Evolutionary conservation across 345 rosid genomes (phyloP), one percentile per base, ranked within the genome.

Genomic region (Hevea brasiliensis): DNA sequence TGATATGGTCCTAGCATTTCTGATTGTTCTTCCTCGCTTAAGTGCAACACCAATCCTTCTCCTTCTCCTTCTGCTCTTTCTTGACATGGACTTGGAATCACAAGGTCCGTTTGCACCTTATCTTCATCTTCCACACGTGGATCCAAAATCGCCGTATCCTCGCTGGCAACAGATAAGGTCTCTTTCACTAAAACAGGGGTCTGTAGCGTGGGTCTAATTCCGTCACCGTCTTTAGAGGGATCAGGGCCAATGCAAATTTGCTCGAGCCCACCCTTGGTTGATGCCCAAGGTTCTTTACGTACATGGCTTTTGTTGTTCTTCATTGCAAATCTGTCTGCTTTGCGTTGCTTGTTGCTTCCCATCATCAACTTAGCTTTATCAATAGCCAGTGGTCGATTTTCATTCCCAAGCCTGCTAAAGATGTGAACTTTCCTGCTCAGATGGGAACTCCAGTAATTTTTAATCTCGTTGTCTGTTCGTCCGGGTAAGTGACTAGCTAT

Each of bases 381-480:
- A 60, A 63, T 10, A 6, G 55, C 48, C 40, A 65, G 53, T 0
- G 76, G 55, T 5, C 61, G 57, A 8, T 15, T 47, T 54, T 48
- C 75, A 27, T 53, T 61, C 3, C 44, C 26, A 4, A 74, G 78
- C 45, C 74, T 80, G 61, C 84, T 71, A 23, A 83, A 82, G 15
- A 75, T 77, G 78, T 76, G 70, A 64, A 86, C 71, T 77, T 82
- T 85, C 47, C 91, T 76, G 47, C 89, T 81, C 71, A 89, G 65
- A 53, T 86, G 89, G 21, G 91, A 87, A 67, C 85, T 89, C 93
- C 93, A 87, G 74, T 89, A 83, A 65, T 89, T 89, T 70, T 89
- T 89, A 26, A 89, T 87, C 72, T 89, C 93, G 65, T 89, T 89
- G 70, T 89, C 93, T 40, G 93, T 89, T 81, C 93, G 79, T 63